Evolutionary conservation across 805 yeast species (phyloP), one percentile per base, ranked within the genome.

Genomic region (Zygotorulaspora chibaensis): DNA sequence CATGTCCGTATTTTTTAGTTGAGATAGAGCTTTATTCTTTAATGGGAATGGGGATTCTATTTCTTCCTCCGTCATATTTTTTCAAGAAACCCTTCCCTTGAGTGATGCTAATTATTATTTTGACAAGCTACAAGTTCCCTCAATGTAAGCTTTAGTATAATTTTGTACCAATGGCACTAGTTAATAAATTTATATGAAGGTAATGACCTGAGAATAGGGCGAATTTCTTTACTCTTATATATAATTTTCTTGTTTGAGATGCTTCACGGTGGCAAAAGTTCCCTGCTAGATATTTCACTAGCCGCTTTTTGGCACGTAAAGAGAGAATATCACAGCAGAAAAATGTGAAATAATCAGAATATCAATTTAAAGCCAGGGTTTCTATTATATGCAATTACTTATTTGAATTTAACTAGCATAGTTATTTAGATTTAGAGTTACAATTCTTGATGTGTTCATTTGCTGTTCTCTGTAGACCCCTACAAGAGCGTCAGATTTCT

Each of bases 391-490:
- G n/a, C 33, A 29, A 29, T 20, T 12, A 29, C 9, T 29, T 29
- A 29, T 29, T 29, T 29, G 8, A 5, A 16, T 16, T 50, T 47
- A 59, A 23, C 69, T 73, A 1, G 82, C 79, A 56, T 82, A 84
- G 9, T 76, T 73, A 48, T 83, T 73, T 57, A 87, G 72, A 60
- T 87, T 91, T 47, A 87, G 63, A 0, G 93, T 85, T 25, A 87
- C 71, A 2, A 88, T 81, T 53, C 74, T 79, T 3, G 95, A 84
- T 40, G 87, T 76, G 57, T 85, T 87, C 42, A 80, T 77, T 7
- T 70, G 67, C 55, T 85, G 95, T 48, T 86, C 93, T 52, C 95
- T 75, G 69, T 87, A 90, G 41, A 93, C 90, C 27, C 99, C 99
- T 4, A 93, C 96, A 46, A 93, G 72, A 0, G 96, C 83, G 59